phyloP scores from a whole-genome alignment of 139 green algal genomes.

The Tetratostichococcus sp. region DNA sequence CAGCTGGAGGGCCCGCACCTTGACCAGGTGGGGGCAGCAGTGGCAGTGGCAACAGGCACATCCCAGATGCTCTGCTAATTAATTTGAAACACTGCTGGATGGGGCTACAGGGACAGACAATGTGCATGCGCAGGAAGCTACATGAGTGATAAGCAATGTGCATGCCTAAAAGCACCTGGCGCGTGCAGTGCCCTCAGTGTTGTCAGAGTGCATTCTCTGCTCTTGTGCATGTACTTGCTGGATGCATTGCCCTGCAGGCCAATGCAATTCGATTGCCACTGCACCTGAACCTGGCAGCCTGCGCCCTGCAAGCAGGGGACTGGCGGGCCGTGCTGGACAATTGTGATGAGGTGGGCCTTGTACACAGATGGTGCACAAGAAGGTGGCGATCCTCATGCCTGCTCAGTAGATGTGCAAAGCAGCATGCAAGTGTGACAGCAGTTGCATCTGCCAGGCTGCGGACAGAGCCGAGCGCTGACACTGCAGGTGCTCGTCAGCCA shows the following conservation, averaged over 20 bases:
- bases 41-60: neutral
- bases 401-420: too few species aligned
- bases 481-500: slow-evolving; percentile 1
- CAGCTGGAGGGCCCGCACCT: slow-evolving; percentile 68
- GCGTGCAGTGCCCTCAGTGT: too few species aligned
- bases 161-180: too few species aligned
- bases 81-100: too few species aligned
- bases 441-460: too few species aligned
- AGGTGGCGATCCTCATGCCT: slow-evolving; percentile 15
- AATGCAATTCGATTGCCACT: slow-evolving; percentile 39
- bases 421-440: too few species aligned
- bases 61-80: too few species aligned
- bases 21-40: slow-evolving; percentile 17
- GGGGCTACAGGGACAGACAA: too few species aligned
- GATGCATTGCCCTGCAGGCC: slow-evolving; percentile 11
- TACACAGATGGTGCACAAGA: neutral
- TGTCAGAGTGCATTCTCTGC: neutral
- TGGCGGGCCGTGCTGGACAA: slow-evolving; percentile 48
- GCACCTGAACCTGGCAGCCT: slow-evolving; percentile 65
- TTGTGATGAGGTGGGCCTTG: slow-evolving; percentile 14
- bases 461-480: too few species aligned
- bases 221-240: neutral
- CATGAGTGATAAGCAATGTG: too few species aligned
- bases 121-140: too few species aligned
- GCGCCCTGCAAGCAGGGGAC: slow-evolving; percentile 53